A percentile compares a stretch with the other conserved stretches of the same genome.
These are phyloP conservation scores for Yamadazyma membranifaciens DNA, from an alignment of 1,139 yeast genomes.

Conservation along the genomic window DNA sequence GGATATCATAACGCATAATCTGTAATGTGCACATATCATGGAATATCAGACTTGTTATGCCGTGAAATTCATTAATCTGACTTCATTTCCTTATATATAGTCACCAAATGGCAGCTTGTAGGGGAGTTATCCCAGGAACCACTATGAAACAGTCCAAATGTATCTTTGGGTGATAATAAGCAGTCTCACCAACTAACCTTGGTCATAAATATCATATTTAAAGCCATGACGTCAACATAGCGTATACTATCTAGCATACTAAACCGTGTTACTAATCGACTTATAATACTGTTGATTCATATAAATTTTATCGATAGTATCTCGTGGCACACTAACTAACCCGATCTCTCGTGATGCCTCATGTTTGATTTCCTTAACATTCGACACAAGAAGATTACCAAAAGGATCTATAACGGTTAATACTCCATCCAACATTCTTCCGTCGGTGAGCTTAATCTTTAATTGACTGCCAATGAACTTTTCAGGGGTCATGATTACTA, in stretches of 20 bases:
- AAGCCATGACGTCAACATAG: too few species aligned
- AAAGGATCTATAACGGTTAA: slow-evolving; percentile 46
- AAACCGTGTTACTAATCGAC: slow-evolving; percentile 6
- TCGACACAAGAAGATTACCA: slow-evolving; percentile 41
- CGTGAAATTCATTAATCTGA: too few species aligned
- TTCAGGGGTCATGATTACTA: slow-evolving; percentile 17
- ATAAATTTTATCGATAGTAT: slow-evolving; percentile 25
- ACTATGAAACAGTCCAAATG: too few species aligned
- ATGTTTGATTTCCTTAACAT: slow-evolving; percentile 32
- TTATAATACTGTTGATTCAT: slow-evolving; percentile 23
- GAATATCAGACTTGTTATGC: too few species aligned
- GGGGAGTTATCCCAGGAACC: background rate
- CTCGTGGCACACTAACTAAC: slow-evolving; percentile 45
- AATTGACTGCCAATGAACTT: slow-evolving; percentile 34
- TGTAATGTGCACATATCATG: too few species aligned
- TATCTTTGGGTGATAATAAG: too few species aligned
- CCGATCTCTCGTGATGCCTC: slow-evolving; percentile 39
- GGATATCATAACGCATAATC: too few species aligned
- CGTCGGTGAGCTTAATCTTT: slow-evolving; percentile 29
- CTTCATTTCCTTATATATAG: too few species aligned
- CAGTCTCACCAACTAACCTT: too few species aligned
- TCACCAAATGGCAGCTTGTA: background rate
- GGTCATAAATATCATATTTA: too few species aligned
- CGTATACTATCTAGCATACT: too few species aligned
- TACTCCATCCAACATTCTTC: slow-evolving; percentile 36